phyloP scores from a whole-genome alignment of 208 protist species.

The Blechomonas ayalai region DNA sequence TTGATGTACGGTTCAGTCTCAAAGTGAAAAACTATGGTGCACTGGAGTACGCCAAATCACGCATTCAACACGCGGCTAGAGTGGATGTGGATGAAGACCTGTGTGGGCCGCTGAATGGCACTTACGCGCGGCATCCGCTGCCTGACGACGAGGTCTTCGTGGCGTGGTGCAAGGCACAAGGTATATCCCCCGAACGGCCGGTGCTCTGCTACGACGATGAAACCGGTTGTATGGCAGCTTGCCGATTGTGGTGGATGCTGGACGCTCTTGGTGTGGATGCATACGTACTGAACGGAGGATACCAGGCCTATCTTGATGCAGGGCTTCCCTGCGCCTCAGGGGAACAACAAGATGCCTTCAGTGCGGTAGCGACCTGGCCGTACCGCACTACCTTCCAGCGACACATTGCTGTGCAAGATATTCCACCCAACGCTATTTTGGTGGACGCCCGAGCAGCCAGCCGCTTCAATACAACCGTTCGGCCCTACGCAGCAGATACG shows the following conservation, averaged over 20 bases:
- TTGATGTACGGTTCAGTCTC: constrained; percentile 75
- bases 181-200: constrained; percentile 24
- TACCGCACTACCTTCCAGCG: constrained; percentile 26
- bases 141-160: constrained; percentile 40
- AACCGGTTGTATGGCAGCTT: constrained; percentile 60
- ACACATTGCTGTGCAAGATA: constrained; percentile 22
- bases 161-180: constrained; percentile 47
- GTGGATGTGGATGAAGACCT: constrained; percentile 57
- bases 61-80: constrained; percentile 31
- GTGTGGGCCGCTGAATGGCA: constrained; percentile 11
- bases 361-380: constrained; percentile 26
- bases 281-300: constrained; percentile 74
- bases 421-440: constrained; percentile 45
- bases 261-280: constrained; percentile 63
- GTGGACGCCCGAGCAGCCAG: constrained; percentile 43
- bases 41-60: constrained; percentile 37
- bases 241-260: constrained; percentile 88
- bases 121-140: constrained; percentile 51
- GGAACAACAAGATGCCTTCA: neutral
- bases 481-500: constrained; percentile 38
- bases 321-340: constrained; percentile 34
- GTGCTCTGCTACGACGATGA: constrained; percentile 83
- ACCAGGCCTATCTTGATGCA: constrained; percentile 37
- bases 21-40: constrained; percentile 23
- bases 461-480: constrained; percentile 57